Evolutionary conservation across 2,329 filamentous ascomycete genomes (phyloP).

Genomic region (Rhexocercosporidium sp.): DNA sequence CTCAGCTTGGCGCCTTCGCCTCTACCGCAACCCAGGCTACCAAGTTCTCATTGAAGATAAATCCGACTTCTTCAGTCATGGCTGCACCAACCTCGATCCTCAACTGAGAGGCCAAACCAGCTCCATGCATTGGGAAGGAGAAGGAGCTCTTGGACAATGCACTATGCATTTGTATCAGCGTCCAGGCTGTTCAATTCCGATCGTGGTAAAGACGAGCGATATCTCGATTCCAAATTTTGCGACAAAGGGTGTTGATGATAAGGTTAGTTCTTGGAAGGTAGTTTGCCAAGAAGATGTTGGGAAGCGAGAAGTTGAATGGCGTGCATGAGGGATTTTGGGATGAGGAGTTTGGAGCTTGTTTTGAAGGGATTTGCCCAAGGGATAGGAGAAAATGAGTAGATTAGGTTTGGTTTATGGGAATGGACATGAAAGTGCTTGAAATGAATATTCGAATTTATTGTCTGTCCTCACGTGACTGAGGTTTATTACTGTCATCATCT

Average conservation of each 20-base stretch:
- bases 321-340: not conserved
- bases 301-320: not conserved
- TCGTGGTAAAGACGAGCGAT: not conserved
- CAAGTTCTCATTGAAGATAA: not conserved
- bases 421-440: not conserved
- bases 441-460: not conserved
- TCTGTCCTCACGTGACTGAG: not conserved
- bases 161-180: not conserved
- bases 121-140: not conserved
- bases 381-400: not conserved
- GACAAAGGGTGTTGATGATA: not conserved
- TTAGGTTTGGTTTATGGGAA: not conserved
- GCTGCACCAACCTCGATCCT: not conserved
- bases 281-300: not conserved
- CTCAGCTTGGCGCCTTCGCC: not conserved
- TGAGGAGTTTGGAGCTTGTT: not conserved
- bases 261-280: not conserved
- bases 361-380: not conserved
- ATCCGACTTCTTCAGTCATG: not conserved
- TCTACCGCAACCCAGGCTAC: not conserved
- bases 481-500: not conserved
- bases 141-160: not conserved
- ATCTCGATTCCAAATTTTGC: not conserved
- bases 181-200: not conserved
- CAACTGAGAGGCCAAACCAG: not conserved